A percentile compares a stretch with the other conserved stretches of the same genome.
Evolutionary conservation across 306 rosid species (phyloP).

Genomic region (Erythrophleum fordii): DNA sequence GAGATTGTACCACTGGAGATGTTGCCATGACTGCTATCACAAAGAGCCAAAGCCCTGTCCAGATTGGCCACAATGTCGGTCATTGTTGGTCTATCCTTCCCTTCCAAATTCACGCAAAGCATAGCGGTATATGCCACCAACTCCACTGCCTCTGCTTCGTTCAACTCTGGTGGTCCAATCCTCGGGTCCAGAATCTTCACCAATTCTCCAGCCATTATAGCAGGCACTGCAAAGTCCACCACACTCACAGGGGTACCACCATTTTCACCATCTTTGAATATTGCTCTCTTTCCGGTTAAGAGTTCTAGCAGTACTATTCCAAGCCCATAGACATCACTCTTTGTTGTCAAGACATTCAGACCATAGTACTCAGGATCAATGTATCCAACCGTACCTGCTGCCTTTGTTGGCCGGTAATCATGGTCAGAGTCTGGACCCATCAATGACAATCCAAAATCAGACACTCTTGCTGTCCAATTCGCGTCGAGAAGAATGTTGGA

Average conservation of each 20-base stretch:
- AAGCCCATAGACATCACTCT: constrained; percentile 95
- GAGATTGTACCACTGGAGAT: constrained; percentile 79
- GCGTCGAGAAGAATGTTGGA: constrained; percentile 84
- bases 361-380: constrained; percentile 98
- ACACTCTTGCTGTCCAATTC: constrained; percentile 82
- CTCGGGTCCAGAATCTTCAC: constrained; percentile 67
- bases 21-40: constrained; percentile 86
- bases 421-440: constrained; percentile 71
- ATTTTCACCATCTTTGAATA: constrained; percentile 64
- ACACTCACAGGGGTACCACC: constrained; percentile 73
- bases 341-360: constrained; percentile 83
- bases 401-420: constrained; percentile 66
- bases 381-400: constrained; percentile 94
- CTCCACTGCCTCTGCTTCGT: constrained; percentile 89
- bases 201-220: constrained; percentile 67
- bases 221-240: constrained; percentile 84
- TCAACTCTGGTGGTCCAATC: constrained; percentile 70
- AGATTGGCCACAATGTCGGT: constrained; percentile 88
- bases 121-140: constrained; percentile 82
- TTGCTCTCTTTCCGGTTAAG: constrained; percentile 91
- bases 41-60: constrained; percentile 78
- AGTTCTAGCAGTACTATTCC: constrained; percentile 91
- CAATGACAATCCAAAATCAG: constrained; percentile 91
- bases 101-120: constrained; percentile 93
- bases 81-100: constrained; percentile 93